These are phyloP conservation scores for Neckera pumila DNA, from an alignment of 225 moss, liverwort and hornwort species.

Conservation along the genomic window DNA sequence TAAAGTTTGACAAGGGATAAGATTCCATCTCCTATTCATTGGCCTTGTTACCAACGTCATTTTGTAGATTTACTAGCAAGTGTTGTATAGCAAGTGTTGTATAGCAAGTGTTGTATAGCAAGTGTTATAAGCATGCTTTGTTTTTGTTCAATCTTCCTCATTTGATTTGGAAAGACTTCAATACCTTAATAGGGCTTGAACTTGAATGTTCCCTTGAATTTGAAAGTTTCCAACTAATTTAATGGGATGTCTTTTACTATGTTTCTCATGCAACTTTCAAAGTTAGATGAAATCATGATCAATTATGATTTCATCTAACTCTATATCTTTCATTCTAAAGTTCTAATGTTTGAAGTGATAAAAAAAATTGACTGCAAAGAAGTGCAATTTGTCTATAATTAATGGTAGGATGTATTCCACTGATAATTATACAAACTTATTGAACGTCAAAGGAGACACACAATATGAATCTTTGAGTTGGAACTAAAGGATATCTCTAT, in stretches of 20 bases:
- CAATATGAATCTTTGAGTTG: not conserved
- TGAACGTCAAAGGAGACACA: not conserved
- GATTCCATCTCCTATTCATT: not conserved
- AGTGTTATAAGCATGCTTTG: not conserved
- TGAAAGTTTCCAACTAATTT: not conserved
- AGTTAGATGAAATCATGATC: not conserved
- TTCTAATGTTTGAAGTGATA: not conserved
- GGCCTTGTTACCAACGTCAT: not conserved
- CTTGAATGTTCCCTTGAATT: not conserved
- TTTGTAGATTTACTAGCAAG: not conserved
- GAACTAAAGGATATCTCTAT: rapidly evolving
- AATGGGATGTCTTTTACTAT: not conserved
- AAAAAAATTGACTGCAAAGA: too few species aligned
- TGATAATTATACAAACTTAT: not conserved
- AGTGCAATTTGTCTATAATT: not conserved
- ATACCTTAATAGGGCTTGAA: not conserved
- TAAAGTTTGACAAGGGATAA: not conserved
- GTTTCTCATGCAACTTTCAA: not conserved
- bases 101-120: not conserved
- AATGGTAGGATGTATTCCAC: not conserved
- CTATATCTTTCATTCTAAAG: not conserved
- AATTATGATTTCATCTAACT: not conserved
- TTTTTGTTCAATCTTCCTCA: not conserved
- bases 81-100: not conserved
- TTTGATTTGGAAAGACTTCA: not conserved